These are phyloP conservation scores for Chlamydomonas sp. DNA, from an alignment of 139 green algal genomes.

Conservation along the genomic window DNA sequence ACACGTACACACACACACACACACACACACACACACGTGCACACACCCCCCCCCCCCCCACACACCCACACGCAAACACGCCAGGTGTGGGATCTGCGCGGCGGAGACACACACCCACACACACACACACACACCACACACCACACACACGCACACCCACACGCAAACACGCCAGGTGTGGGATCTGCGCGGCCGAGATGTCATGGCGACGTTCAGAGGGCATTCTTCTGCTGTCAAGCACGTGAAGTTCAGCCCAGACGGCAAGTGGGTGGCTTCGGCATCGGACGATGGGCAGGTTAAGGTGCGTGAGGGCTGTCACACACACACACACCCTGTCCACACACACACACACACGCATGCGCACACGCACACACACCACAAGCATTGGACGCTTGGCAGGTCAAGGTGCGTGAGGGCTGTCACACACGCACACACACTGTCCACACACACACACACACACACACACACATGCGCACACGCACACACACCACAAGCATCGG, in stretches of 20 bases:
- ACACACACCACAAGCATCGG: too few relatives aligned
- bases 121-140: not conserved
- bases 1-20: not conserved
- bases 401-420: not conserved
- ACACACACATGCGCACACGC: too few relatives aligned
- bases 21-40: not conserved
- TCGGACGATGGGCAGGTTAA: slow-evolving; percentile 65
- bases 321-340: too few relatives aligned
- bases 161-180: slow-evolving; percentile 42
- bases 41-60: not conserved
- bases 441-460: too few relatives aligned
- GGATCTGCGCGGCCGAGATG: slow-evolving; percentile 61
- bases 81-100: not conserved
- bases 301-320: too few relatives aligned
- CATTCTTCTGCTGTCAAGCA: slow-evolving; percentile 54
- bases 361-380: not conserved
- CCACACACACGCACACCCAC: not conserved
- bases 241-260: slow-evolving; percentile 68
- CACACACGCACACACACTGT: not conserved
- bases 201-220: slow-evolving; percentile 68
- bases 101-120: not conserved
- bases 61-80: too few relatives aligned
- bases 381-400: not conserved
- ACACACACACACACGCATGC: too few relatives aligned
- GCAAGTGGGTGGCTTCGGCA: slow-evolving; percentile 66